Conservation (phyloP, 768 basidiomycete species). For the Guyanaporus albipodus region DNA sequence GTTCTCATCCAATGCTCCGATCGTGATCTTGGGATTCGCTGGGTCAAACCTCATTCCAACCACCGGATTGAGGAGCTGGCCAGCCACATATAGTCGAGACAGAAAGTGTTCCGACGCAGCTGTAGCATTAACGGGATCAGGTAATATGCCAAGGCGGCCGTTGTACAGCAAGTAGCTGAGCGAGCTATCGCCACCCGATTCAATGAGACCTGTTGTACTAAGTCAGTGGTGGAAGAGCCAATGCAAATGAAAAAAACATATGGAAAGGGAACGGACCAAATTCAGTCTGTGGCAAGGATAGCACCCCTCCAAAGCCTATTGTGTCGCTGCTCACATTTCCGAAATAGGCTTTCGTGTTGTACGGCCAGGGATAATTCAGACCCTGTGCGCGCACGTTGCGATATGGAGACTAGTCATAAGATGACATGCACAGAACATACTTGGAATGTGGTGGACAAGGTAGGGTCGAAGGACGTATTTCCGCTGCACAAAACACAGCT, state of each 20-base stretch:
- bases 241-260: neutral
- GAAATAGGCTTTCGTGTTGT: conserved; percentile 5
- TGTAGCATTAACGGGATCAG: conserved; percentile 19
- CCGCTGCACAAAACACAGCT: conserved; percentile 21
- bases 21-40: conserved; percentile 23
- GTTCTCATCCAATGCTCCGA: conserved; percentile 21
- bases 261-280: conserved; percentile 8
- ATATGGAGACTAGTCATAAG: neutral
- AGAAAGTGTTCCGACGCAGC: conserved; percentile 17
- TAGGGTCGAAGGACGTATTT: conserved; percentile 13
- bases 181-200: conserved; percentile 10
- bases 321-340: conserved; percentile 14
- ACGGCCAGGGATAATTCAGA: conserved; percentile 12
- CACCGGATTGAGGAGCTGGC: conserved; percentile 21
- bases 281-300: conserved; percentile 11
- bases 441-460: conserved; percentile 15
- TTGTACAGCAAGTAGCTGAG: conserved; percentile 22
- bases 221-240: neutral
- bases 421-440: neutral
- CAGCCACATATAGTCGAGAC: conserved; percentile 8
- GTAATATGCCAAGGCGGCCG: conserved; percentile 18
- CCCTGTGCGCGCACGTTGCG: neutral
- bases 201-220: conserved; percentile 9
- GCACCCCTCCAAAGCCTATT: conserved; percentile 14
- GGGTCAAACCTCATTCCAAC: conserved; percentile 24